These are phyloP conservation scores for Stachybotrys chartarum DNA, from an alignment of 2,329 filamentous ascomycete species.

Conservation along the genomic window DNA sequence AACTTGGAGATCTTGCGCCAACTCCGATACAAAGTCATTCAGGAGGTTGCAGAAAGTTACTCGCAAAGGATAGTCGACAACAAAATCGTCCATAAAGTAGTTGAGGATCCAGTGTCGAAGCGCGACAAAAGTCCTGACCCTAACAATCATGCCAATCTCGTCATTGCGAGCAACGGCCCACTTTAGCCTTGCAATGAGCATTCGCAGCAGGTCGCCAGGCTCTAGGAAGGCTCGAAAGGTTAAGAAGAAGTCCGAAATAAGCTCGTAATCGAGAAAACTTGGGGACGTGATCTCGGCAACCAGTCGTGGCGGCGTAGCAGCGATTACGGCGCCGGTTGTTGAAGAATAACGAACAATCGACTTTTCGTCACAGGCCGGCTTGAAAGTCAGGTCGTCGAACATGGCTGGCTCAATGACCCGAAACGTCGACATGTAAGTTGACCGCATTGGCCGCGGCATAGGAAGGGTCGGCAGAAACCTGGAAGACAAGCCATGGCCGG, in stretches of 20 bases:
- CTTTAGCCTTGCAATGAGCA: constrained; percentile 75
- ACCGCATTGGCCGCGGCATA: constrained; percentile 32
- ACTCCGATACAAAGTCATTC: constrained; percentile 58
- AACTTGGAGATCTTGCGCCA: constrained; percentile 35
- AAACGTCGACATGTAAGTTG: constrained; percentile 42
- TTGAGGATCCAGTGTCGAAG: constrained; percentile 96
- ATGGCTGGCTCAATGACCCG: constrained; percentile 62
- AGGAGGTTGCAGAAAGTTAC: constrained; percentile 73
- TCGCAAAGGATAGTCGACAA: constrained; percentile 66
- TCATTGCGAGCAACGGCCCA: constrained; percentile 80
- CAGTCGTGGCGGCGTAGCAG: constrained; percentile 82
- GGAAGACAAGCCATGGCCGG: constrained; percentile 7
- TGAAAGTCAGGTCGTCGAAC: constrained; percentile 74
- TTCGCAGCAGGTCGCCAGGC: constrained; percentile 66
- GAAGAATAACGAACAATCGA: constrained; percentile 76
- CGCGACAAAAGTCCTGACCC: constrained; percentile 91
- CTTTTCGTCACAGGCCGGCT: constrained; percentile 71
- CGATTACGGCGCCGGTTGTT: constrained; percentile 66
- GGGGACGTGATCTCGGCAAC: constrained; percentile 96
- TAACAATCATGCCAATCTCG: constrained; percentile 86
- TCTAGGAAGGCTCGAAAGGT: constrained; percentile 87
- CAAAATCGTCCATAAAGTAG: constrained; percentile 94
- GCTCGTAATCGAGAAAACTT: constrained; percentile 90
- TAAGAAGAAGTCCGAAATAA: constrained; percentile 95
- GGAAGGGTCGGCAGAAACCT: constrained; percentile 27